Conservation (phyloP, 2,329 filamentous ascomycete species). For the Claviceps purpurea region DNA sequence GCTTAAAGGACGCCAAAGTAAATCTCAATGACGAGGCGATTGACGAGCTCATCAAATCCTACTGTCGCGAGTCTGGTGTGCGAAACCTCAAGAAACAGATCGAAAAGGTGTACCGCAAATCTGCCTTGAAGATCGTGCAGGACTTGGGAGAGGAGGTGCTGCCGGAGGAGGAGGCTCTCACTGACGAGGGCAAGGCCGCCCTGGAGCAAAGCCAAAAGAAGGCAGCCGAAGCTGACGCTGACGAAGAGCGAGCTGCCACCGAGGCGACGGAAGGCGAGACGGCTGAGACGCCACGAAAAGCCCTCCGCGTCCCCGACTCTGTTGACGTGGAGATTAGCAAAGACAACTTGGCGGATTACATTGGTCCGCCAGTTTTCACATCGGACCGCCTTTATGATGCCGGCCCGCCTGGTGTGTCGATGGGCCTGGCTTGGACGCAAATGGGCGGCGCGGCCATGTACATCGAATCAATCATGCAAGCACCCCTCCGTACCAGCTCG, state of each 20-base stretch:
- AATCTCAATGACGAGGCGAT: slow-evolving; percentile 75
- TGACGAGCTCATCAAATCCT: slow-evolving; percentile 94
- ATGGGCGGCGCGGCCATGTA: slow-evolving; percentile 95
- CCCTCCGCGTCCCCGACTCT: slow-evolving; percentile 69
- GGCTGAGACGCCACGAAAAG: slow-evolving; percentile 58
- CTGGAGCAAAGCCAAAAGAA: slow-evolving; percentile 59
- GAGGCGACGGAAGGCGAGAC: slow-evolving; percentile 23
- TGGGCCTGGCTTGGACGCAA: slow-evolving; percentile 96
- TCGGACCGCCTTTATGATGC: slow-evolving; percentile 90
- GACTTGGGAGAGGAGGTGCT: slow-evolving; percentile 79
- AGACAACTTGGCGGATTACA: slow-evolving; percentile 89
- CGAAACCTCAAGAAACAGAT: slow-evolving; percentile 99
- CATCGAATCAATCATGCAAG: slow-evolving; percentile 90
- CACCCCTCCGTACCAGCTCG: slow-evolving; percentile 58
- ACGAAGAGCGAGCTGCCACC: slow-evolving; percentile 15
- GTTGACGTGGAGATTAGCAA: slow-evolving; percentile 81
- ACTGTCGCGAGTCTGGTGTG: slow-evolving; percentile 93
- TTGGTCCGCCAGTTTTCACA: slow-evolving; percentile 89
- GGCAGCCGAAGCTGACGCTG: slow-evolving; percentile 38
- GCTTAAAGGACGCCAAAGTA: slow-evolving; percentile 84
- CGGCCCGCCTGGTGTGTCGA: slow-evolving; percentile 85
- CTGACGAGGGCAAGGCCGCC: slow-evolving; percentile 72
- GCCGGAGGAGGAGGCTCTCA: slow-evolving; percentile 68
- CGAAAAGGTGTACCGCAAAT: slow-evolving; percentile 96
- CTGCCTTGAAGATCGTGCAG: slow-evolving; percentile 91